A percentile compares a stretch with the other conserved stretches of the same genome.
phyloP scores from a whole-genome alignment of 768 basidiomycete species.

The Leucocoprinus birnbaumii region DNA sequence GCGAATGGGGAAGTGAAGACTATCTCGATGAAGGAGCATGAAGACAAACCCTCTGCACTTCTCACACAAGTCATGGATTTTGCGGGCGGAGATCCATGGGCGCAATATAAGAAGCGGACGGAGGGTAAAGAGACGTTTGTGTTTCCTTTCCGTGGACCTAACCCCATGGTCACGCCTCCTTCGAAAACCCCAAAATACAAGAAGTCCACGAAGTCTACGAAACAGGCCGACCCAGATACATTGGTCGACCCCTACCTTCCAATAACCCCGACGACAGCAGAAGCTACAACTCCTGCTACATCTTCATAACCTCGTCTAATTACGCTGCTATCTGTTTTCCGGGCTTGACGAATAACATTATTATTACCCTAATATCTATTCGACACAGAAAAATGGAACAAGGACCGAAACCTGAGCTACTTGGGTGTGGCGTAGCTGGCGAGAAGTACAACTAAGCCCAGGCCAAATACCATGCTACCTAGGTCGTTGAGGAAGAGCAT shows the following conservation, averaged over 20 bases:
- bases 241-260: no score
- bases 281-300: neutral
- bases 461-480: slow-evolving; percentile 63
- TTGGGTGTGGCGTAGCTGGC: slow-evolving; percentile 40
- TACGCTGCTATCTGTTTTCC: neutral
- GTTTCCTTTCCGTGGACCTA: slow-evolving; percentile 44
- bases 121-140: slow-evolving; percentile 39
- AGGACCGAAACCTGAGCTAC: neutral
- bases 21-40: slow-evolving; percentile 54
- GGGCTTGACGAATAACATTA: slow-evolving; percentile 5
- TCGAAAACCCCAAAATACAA: slow-evolving; percentile 18
- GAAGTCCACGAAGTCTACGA: neutral
- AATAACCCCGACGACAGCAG: no score
- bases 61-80: slow-evolving; percentile 68
- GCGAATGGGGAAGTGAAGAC: slow-evolving; percentile 36
- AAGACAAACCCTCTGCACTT: slow-evolving; percentile 70
- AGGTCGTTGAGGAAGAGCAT: slow-evolving; percentile 70
- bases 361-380: slow-evolving; percentile 1
- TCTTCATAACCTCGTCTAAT: neutral
- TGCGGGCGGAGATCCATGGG: slow-evolving; percentile 61
- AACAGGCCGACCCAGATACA: no score
- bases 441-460: slow-evolving; percentile 62
- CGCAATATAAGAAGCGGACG: slow-evolving; percentile 49
- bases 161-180: neutral
- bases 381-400: neutral